Conservation (phyloP, 345 rosid species). For the Lepidium sativum region DNA sequence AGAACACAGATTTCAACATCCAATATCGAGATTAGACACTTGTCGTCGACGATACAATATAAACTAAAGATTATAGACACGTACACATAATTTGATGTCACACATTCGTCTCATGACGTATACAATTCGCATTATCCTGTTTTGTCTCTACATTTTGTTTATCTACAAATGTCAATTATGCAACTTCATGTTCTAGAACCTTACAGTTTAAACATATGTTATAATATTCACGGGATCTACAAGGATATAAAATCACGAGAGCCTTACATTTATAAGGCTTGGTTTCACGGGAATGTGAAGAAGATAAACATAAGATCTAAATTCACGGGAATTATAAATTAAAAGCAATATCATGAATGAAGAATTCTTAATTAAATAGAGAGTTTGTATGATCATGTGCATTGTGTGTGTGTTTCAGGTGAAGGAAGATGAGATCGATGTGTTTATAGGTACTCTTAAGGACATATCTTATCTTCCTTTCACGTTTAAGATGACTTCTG, state of each 20-base stretch:
- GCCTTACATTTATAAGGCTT: neutral
- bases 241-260: neutral
- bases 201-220: neutral
- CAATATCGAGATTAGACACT: constrained; percentile 4
- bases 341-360: neutral
- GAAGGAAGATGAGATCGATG: neutral
- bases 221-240: neutral
- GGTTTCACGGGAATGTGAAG: neutral
- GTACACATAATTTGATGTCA: constrained; percentile 7
- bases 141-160: neutral
- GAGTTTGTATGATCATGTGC: neutral
- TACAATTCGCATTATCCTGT: neutral
- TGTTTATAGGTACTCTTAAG: neutral
- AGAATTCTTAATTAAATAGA: neutral
- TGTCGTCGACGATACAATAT: constrained; percentile 3
- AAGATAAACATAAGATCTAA: neutral
- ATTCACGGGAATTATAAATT: neutral
- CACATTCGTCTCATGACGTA: constrained; percentile 6
- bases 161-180: neutral
- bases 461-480: constrained; percentile 13
- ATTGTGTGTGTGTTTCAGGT: neutral
- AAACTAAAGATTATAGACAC: neutral
- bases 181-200: neutral
- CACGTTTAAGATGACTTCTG: neutral
- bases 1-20: neutral